A percentile compares a stretch with the other conserved stretches of the same genome.
Conservation (phyloP, 352 stramenopile species). For the Thalassiosira mediterranea region DNA sequence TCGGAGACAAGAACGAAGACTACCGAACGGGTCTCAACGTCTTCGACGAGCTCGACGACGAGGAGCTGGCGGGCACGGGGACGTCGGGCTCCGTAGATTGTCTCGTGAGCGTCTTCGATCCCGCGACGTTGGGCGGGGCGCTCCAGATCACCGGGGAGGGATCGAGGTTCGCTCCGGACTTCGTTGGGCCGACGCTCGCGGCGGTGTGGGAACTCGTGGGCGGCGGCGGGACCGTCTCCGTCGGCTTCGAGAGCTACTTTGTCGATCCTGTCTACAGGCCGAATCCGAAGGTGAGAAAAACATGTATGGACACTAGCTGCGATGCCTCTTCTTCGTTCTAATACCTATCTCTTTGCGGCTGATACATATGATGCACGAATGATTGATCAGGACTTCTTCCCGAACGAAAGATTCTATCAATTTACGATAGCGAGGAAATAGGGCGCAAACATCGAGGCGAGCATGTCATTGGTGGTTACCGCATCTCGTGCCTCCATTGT, state of each 20-base stretch:
- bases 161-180: conserved; percentile 74
- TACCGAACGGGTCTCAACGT: conserved; percentile 34
- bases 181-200: conserved; percentile 68
- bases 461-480: no score
- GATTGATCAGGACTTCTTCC: conserved; percentile 84
- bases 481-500: no score
- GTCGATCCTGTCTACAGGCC: conserved; percentile 79
- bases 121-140: conserved; percentile 61
- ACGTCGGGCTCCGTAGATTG: conserved; percentile 60
- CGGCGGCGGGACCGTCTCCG: conserved; percentile 16
- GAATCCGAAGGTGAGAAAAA: conserved; percentile 80
- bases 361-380: no score
- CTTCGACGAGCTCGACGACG: conserved; percentile 79
- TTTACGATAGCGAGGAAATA: conserved; percentile 60
- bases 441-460: no score
- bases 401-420: conserved; percentile 75
- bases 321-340: no score
- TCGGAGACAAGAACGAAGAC: conserved; percentile 50
- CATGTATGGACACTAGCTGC: no score
- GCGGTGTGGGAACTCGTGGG: conserved; percentile 64
- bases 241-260: conserved; percentile 78
- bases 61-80: conserved; percentile 49
- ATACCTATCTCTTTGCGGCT: no score
- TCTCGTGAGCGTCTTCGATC: conserved; percentile 71
- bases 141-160: conserved; percentile 81